Conservation (phyloP, 176 grass and related monocot species). For the Typha latifolia region DNA sequence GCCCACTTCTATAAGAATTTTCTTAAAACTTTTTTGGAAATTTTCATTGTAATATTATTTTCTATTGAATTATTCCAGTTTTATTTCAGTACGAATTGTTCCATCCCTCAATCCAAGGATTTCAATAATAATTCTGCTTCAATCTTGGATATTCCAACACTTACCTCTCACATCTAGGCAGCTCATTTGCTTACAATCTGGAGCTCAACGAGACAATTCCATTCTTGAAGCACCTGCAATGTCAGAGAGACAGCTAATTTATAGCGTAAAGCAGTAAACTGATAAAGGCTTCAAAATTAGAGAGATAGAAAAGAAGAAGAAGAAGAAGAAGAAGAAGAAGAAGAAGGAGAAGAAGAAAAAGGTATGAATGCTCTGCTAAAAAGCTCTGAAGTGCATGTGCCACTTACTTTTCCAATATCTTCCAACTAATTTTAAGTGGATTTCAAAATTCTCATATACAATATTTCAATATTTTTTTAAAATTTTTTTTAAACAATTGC, state of each 20-base stretch:
- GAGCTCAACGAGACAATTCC: neutral
- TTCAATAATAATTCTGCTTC: neutral
- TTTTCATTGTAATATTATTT: no score
- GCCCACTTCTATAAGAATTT: no score
- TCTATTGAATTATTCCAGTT: no score
- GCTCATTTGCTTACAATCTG: conserved; percentile 1
- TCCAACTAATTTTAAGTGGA: no score
- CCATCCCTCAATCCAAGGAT: neutral
- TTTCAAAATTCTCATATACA: no score
- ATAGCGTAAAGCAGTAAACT: conserved; percentile 5
- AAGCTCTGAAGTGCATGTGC: no score
- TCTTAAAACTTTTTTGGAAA: no score
- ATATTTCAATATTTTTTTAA: no score
- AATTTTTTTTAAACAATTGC: no score
- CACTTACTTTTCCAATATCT: no score
- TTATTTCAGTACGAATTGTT: no score
- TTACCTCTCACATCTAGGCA: neutral
- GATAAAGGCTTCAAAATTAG: neutral
- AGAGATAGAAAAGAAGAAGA: no score
- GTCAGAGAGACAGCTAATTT: conserved; percentile 26
- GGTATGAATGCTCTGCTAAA: neutral
- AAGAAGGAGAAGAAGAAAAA: conserved; percentile 29
- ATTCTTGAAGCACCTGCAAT: conserved; percentile 22
- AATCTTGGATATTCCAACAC: neutral
- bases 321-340: conserved; percentile 29